phyloP scores from a whole-genome alignment of 1,139 yeast genomes.

The Zygotorulaspora mrakii region DNA sequence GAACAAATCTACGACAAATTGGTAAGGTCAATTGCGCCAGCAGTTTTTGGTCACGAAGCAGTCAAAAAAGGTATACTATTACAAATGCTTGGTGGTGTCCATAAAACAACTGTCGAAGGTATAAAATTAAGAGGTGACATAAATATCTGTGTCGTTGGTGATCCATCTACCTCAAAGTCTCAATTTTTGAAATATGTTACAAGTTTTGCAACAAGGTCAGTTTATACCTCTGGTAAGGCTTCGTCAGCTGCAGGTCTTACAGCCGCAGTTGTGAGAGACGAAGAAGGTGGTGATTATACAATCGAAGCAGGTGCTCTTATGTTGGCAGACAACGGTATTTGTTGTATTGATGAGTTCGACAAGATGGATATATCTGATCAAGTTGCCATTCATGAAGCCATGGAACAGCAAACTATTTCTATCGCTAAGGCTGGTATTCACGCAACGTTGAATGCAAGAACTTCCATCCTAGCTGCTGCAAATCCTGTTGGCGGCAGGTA shows the following conservation, averaged over 20 bases:
- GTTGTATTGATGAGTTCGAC: slow-evolving; percentile 98
- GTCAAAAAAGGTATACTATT: slow-evolving; percentile 87
- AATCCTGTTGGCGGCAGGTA: slow-evolving; percentile 96
- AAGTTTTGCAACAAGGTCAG: slow-evolving; percentile 88
- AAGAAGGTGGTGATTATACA: slow-evolving; percentile 95
- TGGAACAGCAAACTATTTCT: slow-evolving; percentile 98
- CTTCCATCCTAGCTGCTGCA: slow-evolving; percentile 95
- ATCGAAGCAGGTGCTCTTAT: slow-evolving; percentile 98
- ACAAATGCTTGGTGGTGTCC: slow-evolving; percentile 94
- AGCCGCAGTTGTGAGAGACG: slow-evolving; percentile 96
- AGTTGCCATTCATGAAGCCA: slow-evolving; percentile 98
- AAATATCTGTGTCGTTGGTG: slow-evolving; percentile 95
- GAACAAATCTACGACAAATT: slow-evolving; percentile 80
- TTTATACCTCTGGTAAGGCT: slow-evolving; percentile 97
- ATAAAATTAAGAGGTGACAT: slow-evolving; percentile 95
- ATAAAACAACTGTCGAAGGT: slow-evolving; percentile 90
- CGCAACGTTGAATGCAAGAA: slow-evolving; percentile 93
- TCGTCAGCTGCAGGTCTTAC: slow-evolving; percentile 98
- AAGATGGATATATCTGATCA: slow-evolving; percentile 96
- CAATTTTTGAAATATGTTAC: slow-evolving; percentile 93
- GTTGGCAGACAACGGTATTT: slow-evolving; percentile 98
- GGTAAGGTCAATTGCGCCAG: slow-evolving; percentile 90
- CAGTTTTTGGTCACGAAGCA: slow-evolving; percentile 94
- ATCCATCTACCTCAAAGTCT: slow-evolving; percentile 96
- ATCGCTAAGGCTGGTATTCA: slow-evolving; percentile 98